Evolutionary conservation across 176 grass and related monocot genomes (phyloP).

Genomic region (Ensete ventricosum): DNA sequence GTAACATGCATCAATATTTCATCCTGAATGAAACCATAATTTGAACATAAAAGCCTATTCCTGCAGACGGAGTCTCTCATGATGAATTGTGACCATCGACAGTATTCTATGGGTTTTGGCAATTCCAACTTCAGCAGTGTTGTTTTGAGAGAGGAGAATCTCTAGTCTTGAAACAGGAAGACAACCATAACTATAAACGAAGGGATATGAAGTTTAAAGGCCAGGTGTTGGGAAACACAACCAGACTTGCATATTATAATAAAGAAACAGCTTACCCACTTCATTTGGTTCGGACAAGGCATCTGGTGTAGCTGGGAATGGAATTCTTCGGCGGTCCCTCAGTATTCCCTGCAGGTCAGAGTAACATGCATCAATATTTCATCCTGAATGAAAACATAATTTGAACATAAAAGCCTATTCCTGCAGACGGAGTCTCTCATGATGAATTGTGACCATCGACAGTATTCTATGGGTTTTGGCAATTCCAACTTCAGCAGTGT

Average conservation of each 20-base stretch:
- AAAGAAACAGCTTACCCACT: conserved; percentile 38
- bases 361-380: not conserved
- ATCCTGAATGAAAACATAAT: not conserved
- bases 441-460: not conserved
- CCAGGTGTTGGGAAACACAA: not conserved
- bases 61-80: not conserved
- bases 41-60: not conserved
- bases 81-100: not conserved
- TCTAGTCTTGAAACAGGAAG: not conserved
- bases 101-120: not conserved
- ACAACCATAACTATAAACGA: not conserved
- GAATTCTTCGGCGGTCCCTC: conserved; percentile 11
- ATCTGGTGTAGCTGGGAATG: not conserved
- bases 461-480: not conserved
- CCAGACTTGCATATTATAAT: not conserved
- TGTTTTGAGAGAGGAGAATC: not conserved
- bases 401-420: not conserved
- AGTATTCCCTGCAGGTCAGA: conserved; percentile 8
- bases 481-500: conserved; percentile 4
- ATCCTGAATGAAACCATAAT: not conserved
- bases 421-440: not conserved
- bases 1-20: not conserved
- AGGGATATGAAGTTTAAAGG: not conserved
- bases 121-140: conserved; percentile 4
- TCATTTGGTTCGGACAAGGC: conserved; percentile 23